Conservation (phyloP, 2,329 filamentous ascomycete species). For the Pyrenophora teres region DNA sequence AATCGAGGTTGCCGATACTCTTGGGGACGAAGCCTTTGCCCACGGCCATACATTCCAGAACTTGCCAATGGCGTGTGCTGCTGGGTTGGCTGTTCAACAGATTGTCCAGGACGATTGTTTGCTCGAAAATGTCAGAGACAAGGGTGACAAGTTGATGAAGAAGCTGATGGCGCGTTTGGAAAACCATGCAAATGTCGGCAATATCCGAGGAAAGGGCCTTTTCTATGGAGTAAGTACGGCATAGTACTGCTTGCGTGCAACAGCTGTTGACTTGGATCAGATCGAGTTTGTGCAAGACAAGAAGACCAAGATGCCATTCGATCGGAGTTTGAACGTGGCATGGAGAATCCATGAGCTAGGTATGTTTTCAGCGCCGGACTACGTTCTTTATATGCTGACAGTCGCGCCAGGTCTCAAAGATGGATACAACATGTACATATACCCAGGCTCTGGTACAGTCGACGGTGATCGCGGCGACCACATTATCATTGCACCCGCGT, state of each 20-base stretch:
- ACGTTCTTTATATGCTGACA: constrained; percentile 4
- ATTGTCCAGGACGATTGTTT: constrained; percentile 63
- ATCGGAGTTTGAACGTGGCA: constrained; percentile 52
- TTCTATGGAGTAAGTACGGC: constrained; percentile 59
- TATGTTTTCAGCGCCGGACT: constrained; percentile 14
- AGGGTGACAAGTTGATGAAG: constrained; percentile 57
- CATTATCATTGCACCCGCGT: constrained; percentile 71
- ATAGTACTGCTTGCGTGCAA: neutral
- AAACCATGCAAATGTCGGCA: constrained; percentile 58
- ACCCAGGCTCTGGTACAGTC: constrained; percentile 66
- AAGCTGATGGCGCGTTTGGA: constrained; percentile 53
- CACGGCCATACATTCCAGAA: constrained; percentile 70
- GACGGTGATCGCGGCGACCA: constrained; percentile 69
- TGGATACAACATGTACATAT: constrained; percentile 62
- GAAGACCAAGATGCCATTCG: constrained; percentile 59
- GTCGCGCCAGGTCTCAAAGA: constrained; percentile 45
- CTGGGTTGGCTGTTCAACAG: constrained; percentile 66
- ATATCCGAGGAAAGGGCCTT: constrained; percentile 65
- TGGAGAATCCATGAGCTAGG: constrained; percentile 59
- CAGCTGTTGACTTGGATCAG: constrained; percentile 35
- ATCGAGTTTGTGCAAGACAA: constrained; percentile 65
- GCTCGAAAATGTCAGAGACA: constrained; percentile 60
- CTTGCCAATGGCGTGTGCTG: constrained; percentile 63
- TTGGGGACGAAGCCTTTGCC: constrained; percentile 56
- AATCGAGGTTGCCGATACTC: constrained; percentile 55